Conservation (phyloP, 306 rosid species). For the Sesbania bispinosa region DNA sequence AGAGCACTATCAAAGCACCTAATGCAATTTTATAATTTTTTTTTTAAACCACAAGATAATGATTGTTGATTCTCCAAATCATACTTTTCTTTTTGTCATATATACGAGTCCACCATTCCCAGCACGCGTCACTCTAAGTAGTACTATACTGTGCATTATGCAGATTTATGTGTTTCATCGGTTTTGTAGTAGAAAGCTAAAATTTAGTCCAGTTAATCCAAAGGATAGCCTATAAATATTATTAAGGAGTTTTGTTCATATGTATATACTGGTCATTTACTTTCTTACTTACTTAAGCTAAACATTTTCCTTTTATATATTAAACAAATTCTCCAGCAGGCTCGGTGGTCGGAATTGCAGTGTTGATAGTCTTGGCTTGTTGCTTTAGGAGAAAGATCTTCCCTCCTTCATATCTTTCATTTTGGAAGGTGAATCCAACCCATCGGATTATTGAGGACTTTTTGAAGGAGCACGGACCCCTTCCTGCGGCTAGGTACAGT, state of each 20-base stretch:
- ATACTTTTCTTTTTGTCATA: neutral
- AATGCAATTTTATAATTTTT: neutral
- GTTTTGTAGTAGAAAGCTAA: neutral
- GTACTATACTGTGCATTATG: neutral
- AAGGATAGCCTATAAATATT: no score
- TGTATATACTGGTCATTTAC: neutral
- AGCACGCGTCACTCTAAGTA: neutral
- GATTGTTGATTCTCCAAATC: neutral
- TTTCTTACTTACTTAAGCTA: neutral
- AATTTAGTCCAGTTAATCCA: neutral
- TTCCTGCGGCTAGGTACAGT: slow-evolving; percentile 23
- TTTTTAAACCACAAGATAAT: neutral
- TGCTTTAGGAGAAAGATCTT: neutral
- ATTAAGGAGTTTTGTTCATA: neutral
- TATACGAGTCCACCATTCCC: neutral
- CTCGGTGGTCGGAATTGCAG: neutral
- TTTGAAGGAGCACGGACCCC: slow-evolving; percentile 10
- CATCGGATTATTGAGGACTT: neutral
- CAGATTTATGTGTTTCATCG: neutral
- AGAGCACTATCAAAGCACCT: neutral
- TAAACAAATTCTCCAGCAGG: neutral
- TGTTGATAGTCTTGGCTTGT: slow-evolving; percentile 7
- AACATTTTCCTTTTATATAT: neutral
- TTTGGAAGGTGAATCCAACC: neutral
- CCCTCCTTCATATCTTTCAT: neutral